Conservation (phyloP, 805 yeast genomes). For the Naumovozyma baii region DNA sequence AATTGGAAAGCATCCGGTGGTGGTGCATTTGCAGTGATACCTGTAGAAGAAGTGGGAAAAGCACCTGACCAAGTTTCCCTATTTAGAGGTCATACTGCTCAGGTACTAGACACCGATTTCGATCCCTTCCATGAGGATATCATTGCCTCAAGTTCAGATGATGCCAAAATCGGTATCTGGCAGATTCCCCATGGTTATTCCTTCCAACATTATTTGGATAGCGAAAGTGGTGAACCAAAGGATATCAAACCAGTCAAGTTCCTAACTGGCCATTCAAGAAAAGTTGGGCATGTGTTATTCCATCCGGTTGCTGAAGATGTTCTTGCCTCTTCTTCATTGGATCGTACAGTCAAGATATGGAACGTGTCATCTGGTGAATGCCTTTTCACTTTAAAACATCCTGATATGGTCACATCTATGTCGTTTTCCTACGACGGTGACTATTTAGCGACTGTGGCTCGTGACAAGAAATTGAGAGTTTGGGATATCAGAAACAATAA, state of each 20-base stretch:
- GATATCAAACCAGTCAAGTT: constrained; percentile 66
- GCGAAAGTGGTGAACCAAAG: constrained; percentile 45
- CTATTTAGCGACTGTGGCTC: constrained; percentile 73
- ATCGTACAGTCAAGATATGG: constrained; percentile 89
- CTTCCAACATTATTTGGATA: constrained; percentile 49
- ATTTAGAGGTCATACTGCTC: constrained; percentile 94
- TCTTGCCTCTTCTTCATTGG: constrained; percentile 83
- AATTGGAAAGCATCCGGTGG: constrained; percentile 87
- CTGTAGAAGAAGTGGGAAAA: constrained; percentile 77
- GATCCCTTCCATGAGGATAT: constrained; percentile 77
- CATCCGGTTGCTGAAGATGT: constrained; percentile 85
- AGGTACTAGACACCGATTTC: constrained; percentile 91
- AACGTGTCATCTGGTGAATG: constrained; percentile 67
- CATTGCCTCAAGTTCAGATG: constrained; percentile 74
- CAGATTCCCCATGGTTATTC: constrained; percentile 75
- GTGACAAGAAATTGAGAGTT: constrained; percentile 82
- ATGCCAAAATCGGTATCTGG: constrained; percentile 78
- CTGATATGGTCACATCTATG: constrained; percentile 87
- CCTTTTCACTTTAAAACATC: constrained; percentile 67
- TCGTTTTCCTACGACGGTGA: constrained; percentile 87
- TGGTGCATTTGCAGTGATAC: constrained; percentile 94
- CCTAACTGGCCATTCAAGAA: constrained; percentile 79
- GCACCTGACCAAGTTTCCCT: constrained; percentile 88
- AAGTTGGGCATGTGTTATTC: constrained; percentile 84
- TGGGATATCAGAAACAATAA: constrained; percentile 82